Evolutionary conservation across 306 rosid species (phyloP).

Genomic region (Sicyos baderoa): DNA sequence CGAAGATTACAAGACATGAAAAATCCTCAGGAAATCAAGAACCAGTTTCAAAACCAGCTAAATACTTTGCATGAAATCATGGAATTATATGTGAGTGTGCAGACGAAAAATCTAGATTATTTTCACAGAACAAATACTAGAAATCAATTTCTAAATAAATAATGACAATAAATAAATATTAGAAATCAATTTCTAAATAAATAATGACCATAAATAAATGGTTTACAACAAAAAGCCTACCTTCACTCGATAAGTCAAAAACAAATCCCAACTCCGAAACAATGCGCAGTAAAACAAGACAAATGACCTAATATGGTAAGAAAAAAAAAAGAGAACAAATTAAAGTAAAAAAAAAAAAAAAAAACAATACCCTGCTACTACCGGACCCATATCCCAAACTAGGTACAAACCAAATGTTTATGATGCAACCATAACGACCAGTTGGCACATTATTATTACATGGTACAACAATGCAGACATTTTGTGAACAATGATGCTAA

Average conservation of each 20-base stretch:
- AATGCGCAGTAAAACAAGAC: slow-evolving; percentile 2
- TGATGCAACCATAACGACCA: slow-evolving; percentile 17
- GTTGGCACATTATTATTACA: slow-evolving; percentile 13
- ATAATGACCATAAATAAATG: no score
- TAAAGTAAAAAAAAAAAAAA: not conserved
- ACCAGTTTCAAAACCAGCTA: not conserved
- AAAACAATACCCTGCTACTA: not conserved
- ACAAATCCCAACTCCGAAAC: slow-evolving; percentile 19
- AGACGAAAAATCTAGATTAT: no score
- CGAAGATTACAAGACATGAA: not conserved
- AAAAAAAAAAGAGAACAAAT: not conserved
- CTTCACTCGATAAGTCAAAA: slow-evolving; percentile 16
- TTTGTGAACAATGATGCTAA: slow-evolving; percentile 2
- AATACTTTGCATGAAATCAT: not conserved
- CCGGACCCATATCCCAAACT: slow-evolving; percentile 11
- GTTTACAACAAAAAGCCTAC: slow-evolving; percentile 6
- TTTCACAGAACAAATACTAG: no score
- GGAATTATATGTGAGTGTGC: no score
- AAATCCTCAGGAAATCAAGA: no score
- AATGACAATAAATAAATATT: no score
- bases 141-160: no score
- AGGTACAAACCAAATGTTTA: slow-evolving; percentile 12
- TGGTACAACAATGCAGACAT: slow-evolving; percentile 12
- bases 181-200: no score
- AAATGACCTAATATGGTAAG: slow-evolving; percentile 12